These are phyloP conservation scores for Termitomyces bulborhizus DNA, from an alignment of 768 basidiomycete species.

Conservation along the genomic window DNA sequence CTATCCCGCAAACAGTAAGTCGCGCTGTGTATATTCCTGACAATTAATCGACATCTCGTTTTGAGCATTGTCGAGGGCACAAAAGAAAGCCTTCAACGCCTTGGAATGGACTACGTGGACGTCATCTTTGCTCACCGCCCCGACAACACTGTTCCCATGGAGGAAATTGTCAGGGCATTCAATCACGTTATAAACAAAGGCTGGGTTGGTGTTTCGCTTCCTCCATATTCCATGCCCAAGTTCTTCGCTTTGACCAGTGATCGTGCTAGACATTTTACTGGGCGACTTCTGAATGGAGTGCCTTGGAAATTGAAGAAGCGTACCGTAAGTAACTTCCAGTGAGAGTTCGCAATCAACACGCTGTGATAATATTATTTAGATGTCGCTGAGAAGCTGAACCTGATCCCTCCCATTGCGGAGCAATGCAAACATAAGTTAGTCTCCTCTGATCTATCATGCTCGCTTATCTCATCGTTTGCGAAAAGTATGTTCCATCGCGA, in stretches of 20 bases:
- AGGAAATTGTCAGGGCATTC: conserved; percentile 76
- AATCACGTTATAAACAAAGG: conserved; percentile 71
- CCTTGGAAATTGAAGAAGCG: conserved; percentile 55
- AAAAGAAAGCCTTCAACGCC: conserved; percentile 56
- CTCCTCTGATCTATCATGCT: not conserved
- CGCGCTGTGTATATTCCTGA: not conserved
- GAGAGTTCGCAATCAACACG: not conserved
- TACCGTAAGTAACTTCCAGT: conserved; percentile 26
- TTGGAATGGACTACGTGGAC: conserved; percentile 72
- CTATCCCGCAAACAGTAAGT: conserved; percentile 56
- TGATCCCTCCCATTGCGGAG: conserved; percentile 69
- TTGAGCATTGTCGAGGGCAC: conserved; percentile 69
- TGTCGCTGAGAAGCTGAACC: conserved; percentile 58
- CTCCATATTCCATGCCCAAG: not conserved
- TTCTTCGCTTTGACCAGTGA: not conserved
- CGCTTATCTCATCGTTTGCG: not conserved
- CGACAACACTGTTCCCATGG: conserved; percentile 58
- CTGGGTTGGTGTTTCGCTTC: conserved; percentile 34
- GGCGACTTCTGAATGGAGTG: conserved; percentile 69
- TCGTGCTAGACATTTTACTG: conserved; percentile 53
- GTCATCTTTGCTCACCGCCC: conserved; percentile 67
- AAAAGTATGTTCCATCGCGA: conserved; percentile 72
- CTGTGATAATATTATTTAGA: conserved; percentile 27
- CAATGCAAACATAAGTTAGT: conserved; percentile 68
- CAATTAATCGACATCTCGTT: not conserved